Conservation (phyloP, 495 filamentous ascomycete genomes). For the Pyronema omphalodes region DNA sequence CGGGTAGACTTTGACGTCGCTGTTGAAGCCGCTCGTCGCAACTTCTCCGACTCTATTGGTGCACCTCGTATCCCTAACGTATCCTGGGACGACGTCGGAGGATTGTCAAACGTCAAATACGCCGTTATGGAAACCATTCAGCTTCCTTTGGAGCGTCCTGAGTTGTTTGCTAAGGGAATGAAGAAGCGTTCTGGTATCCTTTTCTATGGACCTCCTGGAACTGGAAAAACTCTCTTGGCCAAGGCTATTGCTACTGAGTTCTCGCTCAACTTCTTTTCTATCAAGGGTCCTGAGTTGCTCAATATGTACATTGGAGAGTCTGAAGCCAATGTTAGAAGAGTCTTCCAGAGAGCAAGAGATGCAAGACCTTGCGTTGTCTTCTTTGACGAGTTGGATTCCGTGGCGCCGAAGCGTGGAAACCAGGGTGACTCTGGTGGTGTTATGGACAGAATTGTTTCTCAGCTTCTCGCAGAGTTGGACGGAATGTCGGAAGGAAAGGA, state of each 20-base stretch:
- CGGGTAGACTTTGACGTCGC: constrained; percentile 76
- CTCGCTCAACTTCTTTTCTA: constrained; percentile 95
- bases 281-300: constrained; percentile 91
- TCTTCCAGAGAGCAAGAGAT: constrained; percentile 88
- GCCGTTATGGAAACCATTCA: constrained; percentile 95
- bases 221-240: constrained; percentile 88
- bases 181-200: constrained; percentile 95
- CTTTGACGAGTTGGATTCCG: constrained; percentile 94
- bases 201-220: constrained; percentile 94
- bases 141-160: constrained; percentile 75
- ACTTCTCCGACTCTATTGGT: constrained; percentile 92
- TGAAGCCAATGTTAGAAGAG: constrained; percentile 88
- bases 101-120: constrained; percentile 81
- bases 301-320: constrained; percentile 99
- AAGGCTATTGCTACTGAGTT: constrained; percentile 98
- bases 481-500: constrained; percentile 91
- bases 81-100: constrained; percentile 89
- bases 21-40: constrained; percentile 86
- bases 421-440: constrained; percentile 96
- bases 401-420: constrained; percentile 92
- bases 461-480: constrained; percentile 85
- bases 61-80: constrained; percentile 98
- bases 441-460: constrained; percentile 96
- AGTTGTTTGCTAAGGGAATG: constrained; percentile 95
- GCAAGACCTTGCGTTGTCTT: constrained; percentile 96